phyloP scores from a whole-genome alignment of 2,329 filamentous ascomycete species.

The Phyllosticta citriasiana region DNA sequence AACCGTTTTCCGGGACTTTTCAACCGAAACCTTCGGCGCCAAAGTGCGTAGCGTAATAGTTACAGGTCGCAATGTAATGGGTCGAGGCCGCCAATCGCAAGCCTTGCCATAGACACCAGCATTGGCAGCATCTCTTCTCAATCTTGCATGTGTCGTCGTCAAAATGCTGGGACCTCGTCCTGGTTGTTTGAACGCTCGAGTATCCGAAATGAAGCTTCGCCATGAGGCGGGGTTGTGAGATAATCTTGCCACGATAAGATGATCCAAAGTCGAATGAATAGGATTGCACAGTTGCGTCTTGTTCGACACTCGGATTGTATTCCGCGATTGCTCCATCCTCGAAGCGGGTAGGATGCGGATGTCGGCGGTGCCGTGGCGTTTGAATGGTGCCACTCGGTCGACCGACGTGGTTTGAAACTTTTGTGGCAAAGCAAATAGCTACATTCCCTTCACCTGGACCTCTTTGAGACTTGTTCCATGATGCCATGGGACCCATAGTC shows the following conservation, averaged over 20 bases:
- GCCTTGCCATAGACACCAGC: not conserved
- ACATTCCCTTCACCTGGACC: conserved; percentile 31
- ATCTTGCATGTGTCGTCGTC: not conserved
- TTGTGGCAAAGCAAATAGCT: not conserved
- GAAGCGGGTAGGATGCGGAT: not conserved
- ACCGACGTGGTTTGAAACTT: not conserved
- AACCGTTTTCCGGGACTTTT: not conserved
- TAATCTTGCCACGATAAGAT: not conserved
- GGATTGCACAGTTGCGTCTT: not conserved
- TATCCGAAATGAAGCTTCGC: too few species aligned
- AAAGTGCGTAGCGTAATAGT: not conserved
- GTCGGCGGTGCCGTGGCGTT: not conserved
- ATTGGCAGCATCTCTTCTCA: not conserved
- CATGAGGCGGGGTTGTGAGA: not conserved
- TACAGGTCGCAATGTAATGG: not conserved
- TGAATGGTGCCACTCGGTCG: not conserved
- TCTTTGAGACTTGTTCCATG: conserved; percentile 28
- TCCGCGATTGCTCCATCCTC: not conserved
- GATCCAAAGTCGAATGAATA: not conserved
- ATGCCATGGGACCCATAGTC: conserved; percentile 29
- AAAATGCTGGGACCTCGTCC: not conserved
- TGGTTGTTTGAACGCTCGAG: not conserved
- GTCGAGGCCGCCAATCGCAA: not conserved
- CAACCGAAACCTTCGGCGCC: not conserved
- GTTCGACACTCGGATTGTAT: not conserved